These are phyloP conservation scores for Kokia cookei DNA, from an alignment of 441 rosid genomes.

Conservation along the genomic window DNA sequence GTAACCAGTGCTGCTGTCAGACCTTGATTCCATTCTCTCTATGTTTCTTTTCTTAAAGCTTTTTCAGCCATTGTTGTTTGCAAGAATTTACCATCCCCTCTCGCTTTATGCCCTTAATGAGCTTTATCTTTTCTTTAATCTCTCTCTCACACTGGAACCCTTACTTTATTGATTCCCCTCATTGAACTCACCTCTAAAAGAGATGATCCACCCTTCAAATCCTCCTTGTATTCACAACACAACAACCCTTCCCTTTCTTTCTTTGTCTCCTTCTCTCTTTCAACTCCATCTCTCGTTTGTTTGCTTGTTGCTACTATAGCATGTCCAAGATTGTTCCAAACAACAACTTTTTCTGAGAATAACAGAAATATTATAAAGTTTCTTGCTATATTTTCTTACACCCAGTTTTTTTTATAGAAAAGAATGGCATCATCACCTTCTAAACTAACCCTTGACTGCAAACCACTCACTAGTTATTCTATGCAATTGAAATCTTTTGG, in stretches of 20 bases:
- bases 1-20: constrained; percentile 44
- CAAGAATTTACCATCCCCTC: constrained; percentile 56
- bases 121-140: constrained; percentile 21
- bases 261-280: constrained; percentile 20
- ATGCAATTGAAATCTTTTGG: constrained; percentile 82
- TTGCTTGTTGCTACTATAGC: constrained; percentile 7
- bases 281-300: not conserved
- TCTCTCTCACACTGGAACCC: constrained; percentile 6
- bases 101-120: constrained; percentile 29
- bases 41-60: constrained; percentile 12
- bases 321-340: constrained; percentile 8
- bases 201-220: too few relatives aligned
- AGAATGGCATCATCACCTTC: constrained; percentile 59
- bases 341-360: constrained; percentile 15
- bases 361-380: not conserved
- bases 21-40: constrained; percentile 34
- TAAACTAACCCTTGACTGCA: constrained; percentile 77
- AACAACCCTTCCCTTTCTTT: constrained; percentile 22
- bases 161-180: constrained; percentile 24
- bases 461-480: constrained; percentile 68
- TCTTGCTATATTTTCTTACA: constrained; percentile 3
- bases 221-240: constrained; percentile 58
- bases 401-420: too few relatives aligned
- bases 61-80: constrained; percentile 40
- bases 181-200: too few relatives aligned